Percentiles rank a stretch among this genome's conserved stretches.
Evolutionary conservation across 148 eudicot species (phyloP).

Genomic region (Chenopodium suecicum): DNA sequence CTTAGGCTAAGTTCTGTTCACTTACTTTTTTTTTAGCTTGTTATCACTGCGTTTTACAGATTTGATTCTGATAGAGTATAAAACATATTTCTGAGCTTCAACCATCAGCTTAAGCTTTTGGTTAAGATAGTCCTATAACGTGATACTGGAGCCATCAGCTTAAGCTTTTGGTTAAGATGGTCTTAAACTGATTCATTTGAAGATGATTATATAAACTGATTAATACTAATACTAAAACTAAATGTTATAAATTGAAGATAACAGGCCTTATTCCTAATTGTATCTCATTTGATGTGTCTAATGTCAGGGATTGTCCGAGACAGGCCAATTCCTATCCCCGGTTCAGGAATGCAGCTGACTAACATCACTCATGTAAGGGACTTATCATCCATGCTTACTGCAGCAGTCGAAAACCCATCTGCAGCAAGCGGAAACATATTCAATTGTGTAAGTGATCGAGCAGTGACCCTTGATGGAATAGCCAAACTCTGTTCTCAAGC

Average conservation of each 20-base stretch:
- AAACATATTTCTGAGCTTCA: too few species aligned
- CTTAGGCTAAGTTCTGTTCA: neutral
- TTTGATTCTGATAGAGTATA: too few species aligned
- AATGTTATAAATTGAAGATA: neutral
- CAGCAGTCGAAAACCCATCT: constrained; percentile 67
- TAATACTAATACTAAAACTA: neutral
- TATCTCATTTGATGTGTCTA: neutral
- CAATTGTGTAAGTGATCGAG: constrained; percentile 90
- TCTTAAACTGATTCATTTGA: too few species aligned
- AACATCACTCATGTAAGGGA: constrained; percentile 83
- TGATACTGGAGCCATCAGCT: too few species aligned
- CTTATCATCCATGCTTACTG: constrained; percentile 89
- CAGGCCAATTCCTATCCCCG: constrained; percentile 84
- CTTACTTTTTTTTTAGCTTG: too few species aligned
- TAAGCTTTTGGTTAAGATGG: too few species aligned
- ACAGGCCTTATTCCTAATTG: neutral
- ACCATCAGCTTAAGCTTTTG: too few species aligned
- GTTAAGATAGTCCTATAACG: too few species aligned
- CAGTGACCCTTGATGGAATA: constrained; percentile 88
- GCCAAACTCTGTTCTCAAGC: constrained; percentile 92
- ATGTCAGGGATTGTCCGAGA: constrained; percentile 78
- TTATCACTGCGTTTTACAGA: too few species aligned
- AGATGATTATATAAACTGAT: too few species aligned
- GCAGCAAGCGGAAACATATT: constrained; percentile 80
- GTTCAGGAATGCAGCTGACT: constrained; percentile 92